A percentile compares a stretch with the other conserved stretches of the same genome.
These are phyloP conservation scores for Brassica balearica DNA, from an alignment of 441 rosid species.

Conservation along the genomic window DNA sequence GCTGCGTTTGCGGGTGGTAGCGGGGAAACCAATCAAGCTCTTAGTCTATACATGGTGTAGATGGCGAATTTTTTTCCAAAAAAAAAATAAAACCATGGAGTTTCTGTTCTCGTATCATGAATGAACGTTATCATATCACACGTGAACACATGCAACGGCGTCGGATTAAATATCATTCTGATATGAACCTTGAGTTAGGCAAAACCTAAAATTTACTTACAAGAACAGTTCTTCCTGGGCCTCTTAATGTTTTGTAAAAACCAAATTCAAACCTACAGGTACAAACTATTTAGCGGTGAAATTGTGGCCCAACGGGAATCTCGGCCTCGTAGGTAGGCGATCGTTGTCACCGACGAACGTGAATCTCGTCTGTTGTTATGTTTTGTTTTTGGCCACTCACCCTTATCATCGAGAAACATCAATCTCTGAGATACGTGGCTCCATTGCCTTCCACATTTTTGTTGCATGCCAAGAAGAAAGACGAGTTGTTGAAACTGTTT, in stretches of 20 bases:
- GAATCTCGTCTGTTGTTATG: not conserved
- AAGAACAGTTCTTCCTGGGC: not conserved
- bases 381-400: not conserved
- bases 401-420: not conserved
- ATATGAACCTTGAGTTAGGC: not conserved
- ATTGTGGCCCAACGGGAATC: not conserved
- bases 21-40: too few species aligned
- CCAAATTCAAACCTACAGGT: not conserved
- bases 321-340: not conserved
- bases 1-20: too few species aligned
- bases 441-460: slow-evolving; percentile 2
- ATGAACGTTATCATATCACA: too few species aligned
- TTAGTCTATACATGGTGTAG: too few species aligned
- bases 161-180: not conserved
- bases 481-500: not conserved
- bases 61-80: too few species aligned
- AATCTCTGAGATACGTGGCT: slow-evolving; percentile 18
- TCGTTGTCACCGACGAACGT: not conserved
- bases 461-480: not conserved
- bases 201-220: not conserved
- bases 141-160: not conserved
- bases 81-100: too few species aligned
- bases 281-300: not conserved
- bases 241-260: not conserved
- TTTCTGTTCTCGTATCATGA: too few species aligned